Conservation (phyloP, 176 grass and related monocot species). For the Ensete glaucum region DNA sequence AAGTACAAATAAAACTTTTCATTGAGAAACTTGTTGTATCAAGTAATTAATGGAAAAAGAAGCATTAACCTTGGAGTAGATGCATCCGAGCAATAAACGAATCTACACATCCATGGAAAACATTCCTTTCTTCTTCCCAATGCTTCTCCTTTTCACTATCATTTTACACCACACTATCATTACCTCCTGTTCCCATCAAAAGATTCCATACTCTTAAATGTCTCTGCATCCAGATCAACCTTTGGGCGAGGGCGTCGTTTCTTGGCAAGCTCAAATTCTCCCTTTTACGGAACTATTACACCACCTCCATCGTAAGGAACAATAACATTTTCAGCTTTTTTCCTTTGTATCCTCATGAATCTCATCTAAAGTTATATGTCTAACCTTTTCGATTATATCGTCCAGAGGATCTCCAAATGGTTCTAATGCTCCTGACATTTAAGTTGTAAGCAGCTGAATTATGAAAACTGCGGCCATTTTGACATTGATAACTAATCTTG, state of each 20-base stretch:
- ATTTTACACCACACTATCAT: conserved; percentile 32
- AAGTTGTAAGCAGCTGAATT: not conserved
- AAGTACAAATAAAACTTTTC: too few species aligned
- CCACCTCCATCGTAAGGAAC: conserved; percentile 45
- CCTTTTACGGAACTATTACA: conserved; percentile 45
- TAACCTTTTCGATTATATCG: conserved; percentile 48
- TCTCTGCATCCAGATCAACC: conserved; percentile 63
- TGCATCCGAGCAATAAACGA: conserved; percentile 94
- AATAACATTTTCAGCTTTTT: conserved; percentile 30
- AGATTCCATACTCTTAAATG: conserved; percentile 71
- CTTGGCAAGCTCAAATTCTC: conserved; percentile 25
- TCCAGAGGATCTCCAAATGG: conserved; percentile 34
- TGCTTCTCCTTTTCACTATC: conserved; percentile 61
- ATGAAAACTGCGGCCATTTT: not conserved
- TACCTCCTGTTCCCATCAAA: conserved; percentile 55
- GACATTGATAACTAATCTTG: not conserved
- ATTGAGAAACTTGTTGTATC: not conserved
- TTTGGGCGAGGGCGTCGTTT: conserved; percentile 44
- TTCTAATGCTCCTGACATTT: conserved; percentile 19
- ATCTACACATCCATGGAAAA: conserved; percentile 66
- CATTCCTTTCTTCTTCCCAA: conserved; percentile 74
- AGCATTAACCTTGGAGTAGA: conserved; percentile 64
- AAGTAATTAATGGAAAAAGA: not conserved
- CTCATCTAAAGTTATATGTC: conserved; percentile 36
- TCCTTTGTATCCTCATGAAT: conserved; percentile 9